Evolutionary conservation across 768 basidiomycete genomes (phyloP).

Genomic region (Panaeolus papilionaceus): DNA sequence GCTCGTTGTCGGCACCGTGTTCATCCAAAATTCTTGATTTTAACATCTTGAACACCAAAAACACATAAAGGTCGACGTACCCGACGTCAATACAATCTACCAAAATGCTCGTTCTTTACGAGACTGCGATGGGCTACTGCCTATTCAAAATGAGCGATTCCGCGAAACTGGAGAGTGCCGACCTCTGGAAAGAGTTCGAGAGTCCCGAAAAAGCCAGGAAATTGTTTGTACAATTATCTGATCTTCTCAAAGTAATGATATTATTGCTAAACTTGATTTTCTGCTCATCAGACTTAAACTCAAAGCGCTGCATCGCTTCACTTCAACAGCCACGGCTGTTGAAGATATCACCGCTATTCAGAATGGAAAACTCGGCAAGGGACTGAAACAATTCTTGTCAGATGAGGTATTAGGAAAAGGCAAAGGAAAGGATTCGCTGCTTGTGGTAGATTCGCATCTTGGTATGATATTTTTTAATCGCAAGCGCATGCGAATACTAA

Average conservation of each 20-base stretch:
- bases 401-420: conserved; percentile 88
- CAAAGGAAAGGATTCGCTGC: conserved; percentile 83
- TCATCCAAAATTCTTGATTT: conserved; percentile 19
- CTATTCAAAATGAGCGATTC: conserved; percentile 95
- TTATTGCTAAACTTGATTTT: conserved; percentile 22
- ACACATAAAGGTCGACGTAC: conserved; percentile 16
- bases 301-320: conserved; percentile 95
- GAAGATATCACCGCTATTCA: conserved; percentile 96
- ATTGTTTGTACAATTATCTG: conserved; percentile 63
- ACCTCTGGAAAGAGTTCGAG: conserved; percentile 93
- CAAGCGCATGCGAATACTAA: neutral
- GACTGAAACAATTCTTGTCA: conserved; percentile 91
- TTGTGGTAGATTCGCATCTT: conserved; percentile 90
- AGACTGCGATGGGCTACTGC: conserved; percentile 96
- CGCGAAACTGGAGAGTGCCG: conserved; percentile 84
- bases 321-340: conserved; percentile 94
- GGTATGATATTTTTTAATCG: conserved; percentile 55
- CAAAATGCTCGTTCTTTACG: conserved; percentile 94
- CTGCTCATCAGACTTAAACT: conserved; percentile 77
- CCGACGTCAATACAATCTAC: conserved; percentile 17
- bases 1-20: conserved; percentile 28
- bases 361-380: conserved; percentile 91
- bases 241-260: neutral
- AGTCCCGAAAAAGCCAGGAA: conserved; percentile 91
- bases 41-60: conserved; percentile 15